Percentiles rank a stretch among this genome's conserved stretches.
Evolutionary conservation across 148 eudicot species (phyloP).

Genomic region (Vaccinium darrowii): DNA sequence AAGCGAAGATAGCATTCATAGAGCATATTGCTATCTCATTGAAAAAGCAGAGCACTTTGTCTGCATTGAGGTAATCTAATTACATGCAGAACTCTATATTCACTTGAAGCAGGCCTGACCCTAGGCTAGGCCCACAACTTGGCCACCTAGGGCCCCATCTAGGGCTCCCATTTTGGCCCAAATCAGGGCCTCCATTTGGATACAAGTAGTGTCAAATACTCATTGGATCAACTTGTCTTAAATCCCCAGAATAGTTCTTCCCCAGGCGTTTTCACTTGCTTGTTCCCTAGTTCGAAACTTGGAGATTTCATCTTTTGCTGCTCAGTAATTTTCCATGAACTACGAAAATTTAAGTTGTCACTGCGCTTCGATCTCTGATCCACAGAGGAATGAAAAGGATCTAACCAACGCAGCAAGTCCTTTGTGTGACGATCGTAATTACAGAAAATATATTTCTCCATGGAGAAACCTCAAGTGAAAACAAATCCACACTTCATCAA

Average conservation of each 20-base stretch:
- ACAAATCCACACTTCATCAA: background rate
- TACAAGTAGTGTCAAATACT: background rate
- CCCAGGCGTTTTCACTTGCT: background rate
- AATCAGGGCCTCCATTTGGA: background rate
- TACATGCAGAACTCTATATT: slow-evolving; percentile 14
- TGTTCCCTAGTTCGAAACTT: background rate
- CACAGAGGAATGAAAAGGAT: background rate
- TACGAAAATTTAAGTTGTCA: too few relatives aligned
- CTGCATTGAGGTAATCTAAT: slow-evolving; percentile 71
- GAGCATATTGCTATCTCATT: slow-evolving; percentile 88
- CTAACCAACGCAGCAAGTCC: background rate
- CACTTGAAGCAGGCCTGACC: background rate
- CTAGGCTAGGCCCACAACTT: too few relatives aligned
- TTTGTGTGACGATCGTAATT: background rate
- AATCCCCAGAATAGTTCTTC: background rate
- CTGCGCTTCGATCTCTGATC: background rate
- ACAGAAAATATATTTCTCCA: background rate
- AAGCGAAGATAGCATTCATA: slow-evolving; percentile 94
- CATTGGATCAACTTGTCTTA: background rate
- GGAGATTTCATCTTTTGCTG: background rate
- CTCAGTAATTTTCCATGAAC: background rate
- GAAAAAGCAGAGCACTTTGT: slow-evolving; percentile 89
- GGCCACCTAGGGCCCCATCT: too few relatives aligned
- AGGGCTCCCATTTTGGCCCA: background rate
- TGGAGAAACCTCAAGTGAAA: background rate